phyloP scores from a whole-genome alignment of 768 basidiomycete genomes.

The Leccinum subtestaceum region DNA sequence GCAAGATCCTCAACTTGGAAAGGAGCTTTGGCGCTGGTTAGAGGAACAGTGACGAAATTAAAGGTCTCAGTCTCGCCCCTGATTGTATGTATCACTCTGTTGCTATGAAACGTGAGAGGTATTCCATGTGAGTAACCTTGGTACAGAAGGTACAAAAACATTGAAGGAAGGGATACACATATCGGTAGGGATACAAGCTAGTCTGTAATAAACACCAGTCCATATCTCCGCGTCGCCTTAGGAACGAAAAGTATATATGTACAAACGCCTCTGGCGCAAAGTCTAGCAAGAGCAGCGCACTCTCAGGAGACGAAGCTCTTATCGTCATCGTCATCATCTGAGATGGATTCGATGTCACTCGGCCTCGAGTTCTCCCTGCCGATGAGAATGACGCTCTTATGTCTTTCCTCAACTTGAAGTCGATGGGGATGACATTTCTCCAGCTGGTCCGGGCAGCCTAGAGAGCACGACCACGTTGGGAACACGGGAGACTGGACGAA shows the following conservation, averaged over 20 bases:
- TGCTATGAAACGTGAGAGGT: background rate
- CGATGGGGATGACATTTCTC: background rate
- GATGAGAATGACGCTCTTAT: background rate
- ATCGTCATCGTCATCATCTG: background rate
- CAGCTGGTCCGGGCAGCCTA: background rate
- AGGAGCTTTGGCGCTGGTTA: conserved; percentile 13
- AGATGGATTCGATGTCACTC: background rate
- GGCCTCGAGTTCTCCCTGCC: background rate
- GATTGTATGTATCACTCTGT: background rate
- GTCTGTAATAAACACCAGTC: background rate
- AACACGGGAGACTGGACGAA: conserved; percentile 1
- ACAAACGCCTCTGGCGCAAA: background rate
- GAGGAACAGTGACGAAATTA: conserved; percentile 7
- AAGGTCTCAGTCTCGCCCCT: background rate
- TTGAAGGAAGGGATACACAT: background rate
- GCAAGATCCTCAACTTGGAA: conserved; percentile 7
- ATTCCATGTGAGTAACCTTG: background rate
- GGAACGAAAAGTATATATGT: background rate
- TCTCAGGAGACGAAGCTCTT: background rate
- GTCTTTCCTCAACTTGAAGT: background rate
- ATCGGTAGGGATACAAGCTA: background rate
- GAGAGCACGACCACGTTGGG: conserved; percentile 3
- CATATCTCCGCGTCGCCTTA: background rate
- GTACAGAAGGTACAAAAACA: background rate
- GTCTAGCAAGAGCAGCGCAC: background rate